phyloP scores from a whole-genome alignment of 2,329 filamentous ascomycete genomes.

The Boeremia exigua region DNA sequence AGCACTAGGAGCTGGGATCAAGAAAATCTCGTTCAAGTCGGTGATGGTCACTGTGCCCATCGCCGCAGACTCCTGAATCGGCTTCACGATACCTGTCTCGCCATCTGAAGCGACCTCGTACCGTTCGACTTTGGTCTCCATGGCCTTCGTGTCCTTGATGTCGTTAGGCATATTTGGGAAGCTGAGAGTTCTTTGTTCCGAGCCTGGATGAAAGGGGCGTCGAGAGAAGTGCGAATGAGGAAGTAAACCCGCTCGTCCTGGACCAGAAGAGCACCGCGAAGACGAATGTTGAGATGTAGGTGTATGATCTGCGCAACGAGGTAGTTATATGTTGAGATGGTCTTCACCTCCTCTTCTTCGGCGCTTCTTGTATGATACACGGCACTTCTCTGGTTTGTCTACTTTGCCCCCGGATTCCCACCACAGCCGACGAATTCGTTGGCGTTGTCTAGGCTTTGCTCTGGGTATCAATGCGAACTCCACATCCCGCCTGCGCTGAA shows the following conservation, averaged over 20 bases:
- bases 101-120: slow-evolving; percentile 19
- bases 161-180: slow-evolving; percentile 6
- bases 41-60: slow-evolving; percentile 43
- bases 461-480: background rate
- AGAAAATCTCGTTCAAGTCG: slow-evolving; percentile 31
- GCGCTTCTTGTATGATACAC: background rate
- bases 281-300: slow-evolving; percentile 1
- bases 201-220: background rate
- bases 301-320: background rate
- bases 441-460: background rate
- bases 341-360: background rate
- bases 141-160: slow-evolving; percentile 17
- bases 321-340: slow-evolving; percentile 4
- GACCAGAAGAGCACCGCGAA: slow-evolving; percentile 13
- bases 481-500: slow-evolving; percentile 4
- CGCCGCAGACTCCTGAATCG: slow-evolving; percentile 10
- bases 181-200: too few species aligned
- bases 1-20: slow-evolving; percentile 38
- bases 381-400: slow-evolving; percentile 3
- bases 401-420: slow-evolving; percentile 4
- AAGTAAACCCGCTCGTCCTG: slow-evolving; percentile 19
- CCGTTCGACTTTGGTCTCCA: slow-evolving; percentile 18
- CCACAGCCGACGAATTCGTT: slow-evolving; percentile 5
- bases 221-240: background rate
- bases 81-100: slow-evolving; percentile 14